Evolutionary conservation across 1,139 yeast species (phyloP).

Genomic region (Kodamaea ohmeri): DNA sequence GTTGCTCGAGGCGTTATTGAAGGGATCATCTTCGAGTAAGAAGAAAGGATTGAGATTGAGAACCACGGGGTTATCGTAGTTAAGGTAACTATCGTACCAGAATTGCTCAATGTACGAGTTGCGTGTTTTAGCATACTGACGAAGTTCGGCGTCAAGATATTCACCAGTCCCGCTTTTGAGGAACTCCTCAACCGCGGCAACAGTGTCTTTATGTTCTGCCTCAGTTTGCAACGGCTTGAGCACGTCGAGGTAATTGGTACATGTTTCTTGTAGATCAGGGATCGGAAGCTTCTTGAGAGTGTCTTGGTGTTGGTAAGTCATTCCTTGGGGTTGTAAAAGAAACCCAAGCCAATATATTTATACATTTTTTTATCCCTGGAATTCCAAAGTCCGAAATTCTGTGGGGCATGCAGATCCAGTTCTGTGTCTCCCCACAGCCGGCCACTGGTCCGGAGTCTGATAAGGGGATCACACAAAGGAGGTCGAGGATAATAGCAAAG

Average conservation of each 20-base stretch:
- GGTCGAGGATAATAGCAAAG: not conserved
- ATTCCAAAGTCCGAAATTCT: conserved; percentile 1
- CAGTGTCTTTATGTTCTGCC: conserved; percentile 61
- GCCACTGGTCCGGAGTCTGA: too few species aligned
- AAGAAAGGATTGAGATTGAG: conserved; percentile 85
- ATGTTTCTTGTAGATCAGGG: conserved; percentile 67
- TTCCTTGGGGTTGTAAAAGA: conserved; percentile 4
- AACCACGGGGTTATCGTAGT: conserved; percentile 86
- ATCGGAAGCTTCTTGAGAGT: conserved; percentile 67
- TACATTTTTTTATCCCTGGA: conserved; percentile 1
- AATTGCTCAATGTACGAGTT: conserved; percentile 87
- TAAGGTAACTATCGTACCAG: conserved; percentile 87
- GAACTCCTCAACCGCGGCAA: conserved; percentile 58
- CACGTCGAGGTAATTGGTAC: conserved; percentile 59
- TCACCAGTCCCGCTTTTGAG: conserved; percentile 55
- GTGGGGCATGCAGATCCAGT: not conserved
- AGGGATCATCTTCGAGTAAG: conserved; percentile 85
- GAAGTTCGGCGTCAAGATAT: conserved; percentile 59
- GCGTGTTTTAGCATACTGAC: conserved; percentile 59
- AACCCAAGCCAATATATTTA: not conserved
- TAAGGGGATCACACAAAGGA: too few species aligned
- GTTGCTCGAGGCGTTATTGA: conserved; percentile 55
- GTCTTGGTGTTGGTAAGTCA: conserved; percentile 58
- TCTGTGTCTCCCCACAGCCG: not conserved
- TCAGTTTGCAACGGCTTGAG: conserved; percentile 76